Conservation (phyloP, 2,329 filamentous ascomycete species). For the Colletotrichum cuscutae region DNA sequence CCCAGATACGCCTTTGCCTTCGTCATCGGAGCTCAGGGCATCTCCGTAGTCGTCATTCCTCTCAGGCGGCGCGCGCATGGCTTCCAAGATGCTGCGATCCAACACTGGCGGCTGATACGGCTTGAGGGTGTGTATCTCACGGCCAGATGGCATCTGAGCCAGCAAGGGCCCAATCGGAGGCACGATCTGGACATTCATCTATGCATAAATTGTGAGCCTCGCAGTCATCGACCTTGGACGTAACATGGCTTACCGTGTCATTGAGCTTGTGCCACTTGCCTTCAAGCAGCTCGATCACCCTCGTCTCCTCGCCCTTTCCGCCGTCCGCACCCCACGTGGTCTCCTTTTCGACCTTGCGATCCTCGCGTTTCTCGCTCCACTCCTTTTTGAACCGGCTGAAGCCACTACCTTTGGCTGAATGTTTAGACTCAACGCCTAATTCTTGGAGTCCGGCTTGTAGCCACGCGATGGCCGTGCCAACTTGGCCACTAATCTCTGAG, state of each 20-base stretch:
- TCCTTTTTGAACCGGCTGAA: conserved; percentile 77
- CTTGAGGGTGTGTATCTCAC: conserved; percentile 82
- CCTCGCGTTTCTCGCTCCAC: conserved; percentile 81
- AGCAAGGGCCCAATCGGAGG: conserved; percentile 78
- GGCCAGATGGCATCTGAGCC: conserved; percentile 84
- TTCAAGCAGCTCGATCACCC: conserved; percentile 88
- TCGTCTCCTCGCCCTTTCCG: conserved; percentile 83
- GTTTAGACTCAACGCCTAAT: conserved; percentile 70
- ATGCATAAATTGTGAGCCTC: background rate
- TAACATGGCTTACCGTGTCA: conserved; percentile 75
- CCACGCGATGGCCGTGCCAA: conserved; percentile 89
- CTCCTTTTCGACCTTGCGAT: conserved; percentile 80
- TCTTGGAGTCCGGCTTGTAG: conserved; percentile 80
- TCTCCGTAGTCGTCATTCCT: conserved; percentile 46
- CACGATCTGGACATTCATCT: conserved; percentile 84
- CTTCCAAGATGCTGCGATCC: conserved; percentile 71
- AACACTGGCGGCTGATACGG: conserved; percentile 74
- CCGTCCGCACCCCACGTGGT: conserved; percentile 83
- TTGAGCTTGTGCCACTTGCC: conserved; percentile 93
- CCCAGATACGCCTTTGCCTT: conserved; percentile 42
- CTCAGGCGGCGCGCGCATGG: conserved; percentile 66
- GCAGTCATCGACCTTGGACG: background rate
- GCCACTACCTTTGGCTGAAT: conserved; percentile 63
- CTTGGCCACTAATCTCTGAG: conserved; percentile 83
- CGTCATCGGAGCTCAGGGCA: conserved; percentile 52